Evolutionary conservation across 2,329 filamentous ascomycete species (phyloP), one percentile per base, ranked within the genome.

Genomic region (Pestalotiopsis sp.): DNA sequence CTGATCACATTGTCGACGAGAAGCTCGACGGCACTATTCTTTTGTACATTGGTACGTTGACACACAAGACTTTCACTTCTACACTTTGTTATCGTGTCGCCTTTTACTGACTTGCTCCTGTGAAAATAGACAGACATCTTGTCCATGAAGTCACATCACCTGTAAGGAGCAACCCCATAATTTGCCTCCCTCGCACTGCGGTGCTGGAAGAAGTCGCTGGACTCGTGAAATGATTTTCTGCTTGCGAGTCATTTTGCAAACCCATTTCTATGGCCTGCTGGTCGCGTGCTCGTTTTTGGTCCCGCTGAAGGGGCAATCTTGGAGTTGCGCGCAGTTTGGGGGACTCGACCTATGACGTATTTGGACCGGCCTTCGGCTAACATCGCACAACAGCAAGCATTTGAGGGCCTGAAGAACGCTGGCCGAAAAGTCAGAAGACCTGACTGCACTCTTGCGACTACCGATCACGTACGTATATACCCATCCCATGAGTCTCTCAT

Each of bases 61-160:
- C 41, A n/a, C 41, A n/a, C 13, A 23, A 20, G 7, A 13, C 61
- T 23, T 17, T 4, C 9, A 25, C 0, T 52, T 12, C 13, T 31
- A n/a, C 7, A 14, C 27, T 14, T 25, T 65, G 23, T 49, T 61
- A 14, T 23, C 0, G 12, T 17, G 12, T 20, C 14, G 20, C 45
- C 17, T 23, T 63, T 74, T 45, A 13, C 14, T 25, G 20, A 59
- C 66, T 75, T 66, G 27, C 65, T 49, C 61, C 57, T 61, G 23
- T 72, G 68, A 64, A 65, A 61, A 68, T 76, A 95, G 94, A 97
- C 84, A 90, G 96, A 81, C 96, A 99, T 86, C 88, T 99, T 71
- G 95, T 98, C 71, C 96, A 99, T 81, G 96, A 99, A 86, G 96
- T 99, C 80, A 99, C 96, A 76, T 98, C 95, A 76, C 96, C 96